Percentiles rank a stretch among this genome's conserved stretches.
These are phyloP conservation scores for Psilocybe mexicana DNA, from an alignment of 1,284 basidiomycete species.

Conservation along the genomic window DNA sequence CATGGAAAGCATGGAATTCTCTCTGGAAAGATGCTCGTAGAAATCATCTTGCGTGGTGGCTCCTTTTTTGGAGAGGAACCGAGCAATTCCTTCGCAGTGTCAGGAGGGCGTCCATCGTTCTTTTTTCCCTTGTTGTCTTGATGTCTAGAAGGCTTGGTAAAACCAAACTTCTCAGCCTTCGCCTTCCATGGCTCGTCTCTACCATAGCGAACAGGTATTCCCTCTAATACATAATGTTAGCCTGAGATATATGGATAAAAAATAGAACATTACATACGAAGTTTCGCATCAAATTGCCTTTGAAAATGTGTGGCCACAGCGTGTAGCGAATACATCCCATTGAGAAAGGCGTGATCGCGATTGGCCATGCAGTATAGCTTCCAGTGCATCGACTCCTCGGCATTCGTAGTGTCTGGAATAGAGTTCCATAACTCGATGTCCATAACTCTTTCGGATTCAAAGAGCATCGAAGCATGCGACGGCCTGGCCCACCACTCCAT, in stretches of 20 bases:
- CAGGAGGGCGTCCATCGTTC: conserved; percentile 26
- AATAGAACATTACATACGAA: conserved; percentile 6
- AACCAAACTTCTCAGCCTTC: conserved; percentile 1
- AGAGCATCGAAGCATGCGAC: conserved; percentile 29
- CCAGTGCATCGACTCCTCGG: conserved; percentile 34
- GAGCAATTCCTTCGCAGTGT: conserved; percentile 23
- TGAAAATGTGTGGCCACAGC: conserved; percentile 21
- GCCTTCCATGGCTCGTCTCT: conserved; percentile 18
- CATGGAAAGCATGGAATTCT: conserved; percentile 12
- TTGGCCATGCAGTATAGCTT: conserved; percentile 27
- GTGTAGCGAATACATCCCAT: conserved; percentile 22
- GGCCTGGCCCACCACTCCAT: conserved; percentile 32
- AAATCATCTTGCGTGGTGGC: neutral
- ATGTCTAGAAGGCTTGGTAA: conserved; percentile 15
- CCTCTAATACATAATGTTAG: conserved; percentile 17
- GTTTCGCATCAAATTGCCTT: conserved; percentile 1
- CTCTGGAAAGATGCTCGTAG: neutral
- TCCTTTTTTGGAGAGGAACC: no score
- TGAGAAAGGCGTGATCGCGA: conserved; percentile 21
- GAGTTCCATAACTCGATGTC: conserved; percentile 25
- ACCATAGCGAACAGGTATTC: conserved; percentile 17
- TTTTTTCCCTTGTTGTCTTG: conserved; percentile 9
- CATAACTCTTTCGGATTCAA: conserved; percentile 23
- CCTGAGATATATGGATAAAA: neutral
- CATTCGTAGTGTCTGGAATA: conserved; percentile 32